Conservation (phyloP, 441 rosid genomes). For the Syzygium malaccense region DNA sequence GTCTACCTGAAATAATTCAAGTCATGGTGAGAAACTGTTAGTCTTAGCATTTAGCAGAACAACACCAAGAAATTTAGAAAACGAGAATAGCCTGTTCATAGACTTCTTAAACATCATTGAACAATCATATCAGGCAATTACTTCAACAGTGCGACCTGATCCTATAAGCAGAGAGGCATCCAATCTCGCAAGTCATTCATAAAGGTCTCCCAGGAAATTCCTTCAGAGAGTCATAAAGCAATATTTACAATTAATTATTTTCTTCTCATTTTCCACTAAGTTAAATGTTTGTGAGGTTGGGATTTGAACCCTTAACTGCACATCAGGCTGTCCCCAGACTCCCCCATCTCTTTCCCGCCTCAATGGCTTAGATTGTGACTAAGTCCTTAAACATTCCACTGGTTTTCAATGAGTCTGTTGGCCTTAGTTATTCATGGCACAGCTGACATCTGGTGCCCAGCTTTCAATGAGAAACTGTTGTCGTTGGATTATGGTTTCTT, state of each 20-base stretch:
- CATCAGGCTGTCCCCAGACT: neutral
- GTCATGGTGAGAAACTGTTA: neutral
- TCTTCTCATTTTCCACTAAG: neutral
- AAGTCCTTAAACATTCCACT: neutral
- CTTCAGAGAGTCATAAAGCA: neutral
- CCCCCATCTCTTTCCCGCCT: neutral
- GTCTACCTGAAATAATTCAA: constrained; percentile 54
- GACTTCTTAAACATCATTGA: neutral
- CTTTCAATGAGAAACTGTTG: neutral
- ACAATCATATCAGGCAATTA: neutral
- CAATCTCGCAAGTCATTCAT: neutral
- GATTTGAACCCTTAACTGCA: neutral
- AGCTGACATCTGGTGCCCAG: neutral
- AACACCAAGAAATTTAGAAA: neutral
- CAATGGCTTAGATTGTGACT: neutral
- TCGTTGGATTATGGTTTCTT: neutral
- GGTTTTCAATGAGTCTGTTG: neutral
- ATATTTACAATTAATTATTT: neutral
- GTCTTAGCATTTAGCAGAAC: neutral
- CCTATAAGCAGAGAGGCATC: neutral
- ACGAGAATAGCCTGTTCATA: neutral
- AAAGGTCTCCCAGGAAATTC: neutral
- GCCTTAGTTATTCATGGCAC: neutral
- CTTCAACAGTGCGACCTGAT: neutral
- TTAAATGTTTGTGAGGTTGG: neutral